Conservation (phyloP, 495 filamentous ascomycete species). For the Penicillium parvum region DNA sequence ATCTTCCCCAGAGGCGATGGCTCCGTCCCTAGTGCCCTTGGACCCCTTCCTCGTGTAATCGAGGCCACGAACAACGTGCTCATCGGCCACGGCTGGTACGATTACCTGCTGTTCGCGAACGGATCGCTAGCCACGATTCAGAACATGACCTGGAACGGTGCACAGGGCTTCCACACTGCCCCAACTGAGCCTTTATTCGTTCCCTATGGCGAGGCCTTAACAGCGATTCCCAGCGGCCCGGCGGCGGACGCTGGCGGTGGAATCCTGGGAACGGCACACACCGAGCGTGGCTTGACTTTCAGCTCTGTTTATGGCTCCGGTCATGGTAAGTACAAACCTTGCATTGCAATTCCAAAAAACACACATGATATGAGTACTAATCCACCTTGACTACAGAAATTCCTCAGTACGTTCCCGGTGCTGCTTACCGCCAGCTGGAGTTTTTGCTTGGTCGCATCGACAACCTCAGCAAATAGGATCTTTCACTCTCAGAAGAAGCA, state of each 20-base stretch:
- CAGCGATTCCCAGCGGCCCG: conserved; percentile 23
- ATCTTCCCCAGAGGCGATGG: conserved; percentile 55
- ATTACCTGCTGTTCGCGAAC: conserved; percentile 57
- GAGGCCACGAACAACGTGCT: conserved; percentile 65
- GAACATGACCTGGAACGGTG: conserved; percentile 81
- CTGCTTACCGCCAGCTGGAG: conserved; percentile 64
- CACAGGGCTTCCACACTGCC: conserved; percentile 58
- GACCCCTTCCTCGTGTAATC: conserved; percentile 64
- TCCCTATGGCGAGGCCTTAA: conserved; percentile 51
- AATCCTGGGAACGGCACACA: conserved; percentile 55
- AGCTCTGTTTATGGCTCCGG: conserved; percentile 54
- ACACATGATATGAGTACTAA: too few relatives aligned
- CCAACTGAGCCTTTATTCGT: conserved; percentile 61
- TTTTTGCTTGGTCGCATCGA: conserved; percentile 59
- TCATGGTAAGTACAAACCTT: conserved; percentile 56
- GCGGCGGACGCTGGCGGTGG: conserved; percentile 45
- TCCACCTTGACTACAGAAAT: too few relatives aligned
- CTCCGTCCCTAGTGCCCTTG: conserved; percentile 45
- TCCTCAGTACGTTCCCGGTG: conserved; percentile 59
- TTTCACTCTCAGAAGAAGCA: too few relatives aligned
- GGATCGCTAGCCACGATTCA: conserved; percentile 70
- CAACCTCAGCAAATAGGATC: conserved; percentile 25
- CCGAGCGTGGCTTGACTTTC: conserved; percentile 68
- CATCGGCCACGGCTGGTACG: conserved; percentile 59
- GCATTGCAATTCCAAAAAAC: not conserved